Conservation (phyloP, 2,329 filamentous ascomycete species). For the Claviceps quebecensis region DNA sequence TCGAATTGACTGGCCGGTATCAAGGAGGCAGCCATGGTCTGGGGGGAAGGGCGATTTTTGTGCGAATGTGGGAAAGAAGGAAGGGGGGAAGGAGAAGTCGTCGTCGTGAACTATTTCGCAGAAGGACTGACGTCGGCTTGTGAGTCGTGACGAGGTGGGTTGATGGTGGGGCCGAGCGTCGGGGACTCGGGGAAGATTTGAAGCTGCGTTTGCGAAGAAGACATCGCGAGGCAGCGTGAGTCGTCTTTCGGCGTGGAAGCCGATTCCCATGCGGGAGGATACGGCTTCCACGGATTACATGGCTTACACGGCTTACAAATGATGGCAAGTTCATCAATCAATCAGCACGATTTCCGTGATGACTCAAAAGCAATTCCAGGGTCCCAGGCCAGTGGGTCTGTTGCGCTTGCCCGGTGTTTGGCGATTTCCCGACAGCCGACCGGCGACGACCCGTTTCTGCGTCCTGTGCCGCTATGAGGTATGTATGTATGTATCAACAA, state of each 20-base stretch:
- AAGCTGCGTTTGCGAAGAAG: no score
- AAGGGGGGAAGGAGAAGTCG: neutral
- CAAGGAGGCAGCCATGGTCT: constrained; percentile 33
- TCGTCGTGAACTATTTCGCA: neutral
- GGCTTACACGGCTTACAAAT: no score
- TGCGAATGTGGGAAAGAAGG: neutral
- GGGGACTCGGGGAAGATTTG: no score
- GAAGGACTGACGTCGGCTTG: neutral
- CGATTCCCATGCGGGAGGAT: no score
- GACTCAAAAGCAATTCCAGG: no score
- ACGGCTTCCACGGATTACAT: no score
- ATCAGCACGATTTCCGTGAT: no score
- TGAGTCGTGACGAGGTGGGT: neutral
- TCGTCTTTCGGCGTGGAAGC: no score
- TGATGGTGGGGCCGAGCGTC: no score
- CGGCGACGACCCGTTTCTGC: neutral
- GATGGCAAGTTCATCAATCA: no score
- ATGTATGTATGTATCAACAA: no score
- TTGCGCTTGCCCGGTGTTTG: neutral
- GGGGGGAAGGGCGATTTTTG: neutral
- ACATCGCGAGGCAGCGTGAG: no score
- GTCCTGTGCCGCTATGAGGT: neutral
- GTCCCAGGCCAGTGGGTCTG: neutral
- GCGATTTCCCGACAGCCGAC: neutral
- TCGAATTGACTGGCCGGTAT: constrained; percentile 44